Evolutionary conservation across 495 filamentous ascomycete genomes (phyloP), one percentile per base, ranked within the genome.

Genomic region (Cairneyella variabilis): DNA sequence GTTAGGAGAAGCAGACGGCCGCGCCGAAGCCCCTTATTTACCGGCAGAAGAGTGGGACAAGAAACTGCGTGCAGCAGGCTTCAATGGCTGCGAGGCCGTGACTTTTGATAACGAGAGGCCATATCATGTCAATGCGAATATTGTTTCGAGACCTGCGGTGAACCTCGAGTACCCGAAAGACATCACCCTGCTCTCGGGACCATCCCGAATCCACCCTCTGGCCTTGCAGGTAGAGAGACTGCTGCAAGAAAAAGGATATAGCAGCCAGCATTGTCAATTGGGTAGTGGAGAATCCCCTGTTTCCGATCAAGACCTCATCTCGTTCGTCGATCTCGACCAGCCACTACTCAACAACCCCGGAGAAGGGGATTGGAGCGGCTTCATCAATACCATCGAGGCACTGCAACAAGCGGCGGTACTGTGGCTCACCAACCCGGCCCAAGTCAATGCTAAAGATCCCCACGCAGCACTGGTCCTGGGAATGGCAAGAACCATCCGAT

Each of bases 401-500:
- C 9, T 3, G 34, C 4, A 9, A 3, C 11, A 45, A 28, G 9
- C 20, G 6, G 6, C 32, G 10, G n/a, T 53, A 32, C 44, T n/a
- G 2, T 53, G 51, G 51, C 3, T 53, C 2, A 53, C 42, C 10
- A 20, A 22, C 3, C 3, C 40, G 9, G 39, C 41, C 7, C 40
- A 45, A 38, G 36, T 53, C 17, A n/a, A 53, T 1, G 20, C 11
- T 17, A 37, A 32, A 5, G 42, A 53, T 23, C 51, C 51, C 2
- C 42, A 21, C 32, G 8, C 2, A 5, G 51, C 17, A 10, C 2
- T 10, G 20, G 26, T 51, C 2, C 16, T 62, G 14, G 76, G 76
- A 0, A 2, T 75, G 0, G 66, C 68, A 3, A 57, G 77, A n/a
- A 69, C 70, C 6, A 32, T 73, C 0, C 70, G 75, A 6, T 53